These are phyloP conservation scores for Syzygium aqueum DNA, from an alignment of 345 rosid genomes.

Conservation along the genomic window DNA sequence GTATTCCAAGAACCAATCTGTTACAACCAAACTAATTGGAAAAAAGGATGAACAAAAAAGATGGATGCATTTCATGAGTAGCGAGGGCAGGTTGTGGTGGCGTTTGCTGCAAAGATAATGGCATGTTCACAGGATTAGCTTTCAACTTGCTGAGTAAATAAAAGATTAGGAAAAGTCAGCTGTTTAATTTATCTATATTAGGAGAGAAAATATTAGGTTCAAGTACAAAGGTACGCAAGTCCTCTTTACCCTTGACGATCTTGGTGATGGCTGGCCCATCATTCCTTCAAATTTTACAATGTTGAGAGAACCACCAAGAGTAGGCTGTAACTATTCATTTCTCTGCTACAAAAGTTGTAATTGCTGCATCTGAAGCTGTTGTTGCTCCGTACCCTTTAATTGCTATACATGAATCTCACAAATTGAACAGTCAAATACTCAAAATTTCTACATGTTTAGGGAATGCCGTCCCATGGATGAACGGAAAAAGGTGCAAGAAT, in stretches of 20 bases:
- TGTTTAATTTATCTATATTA: too few species aligned
- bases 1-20: too few species aligned
- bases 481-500: neutral
- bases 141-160: too few species aligned
- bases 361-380: slow-evolving; percentile 53
- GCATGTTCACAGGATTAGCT: too few species aligned
- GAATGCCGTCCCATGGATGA: neutral
- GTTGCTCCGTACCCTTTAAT: slow-evolving; percentile 48
- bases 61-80: too few species aligned
- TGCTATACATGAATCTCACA: slow-evolving; percentile 31
- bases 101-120: too few species aligned
- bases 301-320: slow-evolving; percentile 30
- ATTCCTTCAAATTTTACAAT: slow-evolving; percentile 41
- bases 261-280: slow-evolving; percentile 45
- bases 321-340: slow-evolving; percentile 39
- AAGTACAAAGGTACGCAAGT: too few species aligned
- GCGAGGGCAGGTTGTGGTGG: too few species aligned
- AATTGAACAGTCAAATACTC: neutral
- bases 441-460: neutral
- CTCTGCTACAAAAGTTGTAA: slow-evolving; percentile 48
- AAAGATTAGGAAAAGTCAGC: too few species aligned
- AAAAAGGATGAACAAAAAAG: too few species aligned
- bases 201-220: too few species aligned
- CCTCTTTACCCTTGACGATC: neutral
- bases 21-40: too few species aligned